Conservation (phyloP, 768 basidiomycete genomes). For the Solioccasus polychromus region DNA sequence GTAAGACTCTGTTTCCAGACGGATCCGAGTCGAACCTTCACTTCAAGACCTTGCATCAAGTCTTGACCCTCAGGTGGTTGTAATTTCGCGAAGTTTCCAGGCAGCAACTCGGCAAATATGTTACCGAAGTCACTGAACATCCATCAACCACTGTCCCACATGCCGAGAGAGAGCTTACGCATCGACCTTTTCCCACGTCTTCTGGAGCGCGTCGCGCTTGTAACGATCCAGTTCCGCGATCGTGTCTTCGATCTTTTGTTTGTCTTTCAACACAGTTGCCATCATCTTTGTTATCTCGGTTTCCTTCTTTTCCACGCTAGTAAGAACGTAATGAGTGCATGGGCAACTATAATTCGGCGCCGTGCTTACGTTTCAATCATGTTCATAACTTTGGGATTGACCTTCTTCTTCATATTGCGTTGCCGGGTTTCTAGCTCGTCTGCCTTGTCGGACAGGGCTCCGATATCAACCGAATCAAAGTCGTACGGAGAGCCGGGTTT, state of each 20-base stretch:
- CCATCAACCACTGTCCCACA: not conserved
- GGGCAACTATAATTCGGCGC: not conserved
- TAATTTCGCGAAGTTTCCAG: conserved; percentile 94
- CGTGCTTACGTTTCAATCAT: conserved; percentile 86
- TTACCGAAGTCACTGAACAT: conserved; percentile 82
- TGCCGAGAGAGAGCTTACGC: conserved; percentile 46
- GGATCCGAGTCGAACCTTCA: conserved; percentile 90
- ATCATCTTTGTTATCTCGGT: conserved; percentile 84
- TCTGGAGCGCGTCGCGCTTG: conserved; percentile 89
- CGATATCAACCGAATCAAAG: conserved; percentile 65
- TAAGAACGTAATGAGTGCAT: not conserved
- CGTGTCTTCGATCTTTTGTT: conserved; percentile 91
- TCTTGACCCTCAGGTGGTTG: conserved; percentile 93
- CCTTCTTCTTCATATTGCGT: conserved; percentile 89
- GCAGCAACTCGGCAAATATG: conserved; percentile 93
- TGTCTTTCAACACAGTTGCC: conserved; percentile 83
- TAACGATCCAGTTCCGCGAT: conserved; percentile 91
- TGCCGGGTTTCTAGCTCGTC: conserved; percentile 74
- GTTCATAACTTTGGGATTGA: conserved; percentile 92
- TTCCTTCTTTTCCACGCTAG: conserved; percentile 93
- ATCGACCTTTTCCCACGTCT: conserved; percentile 96
- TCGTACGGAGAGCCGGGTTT: conserved; percentile 79
- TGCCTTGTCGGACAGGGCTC: conserved; percentile 56
- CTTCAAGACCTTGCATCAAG: conserved; percentile 92
- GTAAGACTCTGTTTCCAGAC: conserved; percentile 99